Conservation (phyloP, 2,329 filamentous ascomycete genomes). For the Pyricularia grisea region DNA sequence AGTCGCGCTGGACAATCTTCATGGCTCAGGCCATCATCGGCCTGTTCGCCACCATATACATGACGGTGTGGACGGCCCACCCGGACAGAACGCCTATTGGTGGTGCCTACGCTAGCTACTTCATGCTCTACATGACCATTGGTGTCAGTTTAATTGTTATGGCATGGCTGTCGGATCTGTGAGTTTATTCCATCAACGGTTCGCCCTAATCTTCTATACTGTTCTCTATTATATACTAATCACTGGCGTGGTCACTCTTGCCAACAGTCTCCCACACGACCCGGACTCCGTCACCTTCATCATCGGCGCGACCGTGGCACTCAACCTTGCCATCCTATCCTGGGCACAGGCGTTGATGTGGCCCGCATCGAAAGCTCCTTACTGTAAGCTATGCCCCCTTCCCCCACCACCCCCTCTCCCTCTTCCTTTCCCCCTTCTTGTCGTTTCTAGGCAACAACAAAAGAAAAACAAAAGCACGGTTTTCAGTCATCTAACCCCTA, state of each 20-base stretch:
- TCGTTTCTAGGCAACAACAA: background rate
- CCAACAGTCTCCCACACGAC: background rate
- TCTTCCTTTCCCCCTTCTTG: background rate
- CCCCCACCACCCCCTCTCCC: too few relatives aligned
- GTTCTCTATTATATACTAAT: background rate
- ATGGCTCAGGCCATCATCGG: constrained; percentile 36
- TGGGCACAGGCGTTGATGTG: background rate
- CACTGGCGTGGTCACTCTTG: background rate
- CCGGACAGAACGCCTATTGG: constrained; percentile 30
- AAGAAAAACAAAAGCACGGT: background rate
- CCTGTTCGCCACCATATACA: constrained; percentile 36
- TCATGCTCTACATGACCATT: constrained; percentile 35
- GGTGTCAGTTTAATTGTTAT: constrained; percentile 43
- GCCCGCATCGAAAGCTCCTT: background rate
- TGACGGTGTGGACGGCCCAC: constrained; percentile 42
- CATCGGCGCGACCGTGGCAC: background rate
- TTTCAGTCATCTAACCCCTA: background rate
- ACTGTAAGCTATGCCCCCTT: background rate
- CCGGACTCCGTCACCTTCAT: background rate
- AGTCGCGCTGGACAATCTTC: constrained; percentile 40
- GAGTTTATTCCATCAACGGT: constrained; percentile 6
- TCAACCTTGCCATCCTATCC: background rate
- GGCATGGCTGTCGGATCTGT: constrained; percentile 40
- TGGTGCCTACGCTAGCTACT: constrained; percentile 40
- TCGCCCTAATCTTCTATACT: too few relatives aligned